Evolutionary conservation across 148 eudicot genomes (phyloP).

Genomic region (Silene conica): DNA sequence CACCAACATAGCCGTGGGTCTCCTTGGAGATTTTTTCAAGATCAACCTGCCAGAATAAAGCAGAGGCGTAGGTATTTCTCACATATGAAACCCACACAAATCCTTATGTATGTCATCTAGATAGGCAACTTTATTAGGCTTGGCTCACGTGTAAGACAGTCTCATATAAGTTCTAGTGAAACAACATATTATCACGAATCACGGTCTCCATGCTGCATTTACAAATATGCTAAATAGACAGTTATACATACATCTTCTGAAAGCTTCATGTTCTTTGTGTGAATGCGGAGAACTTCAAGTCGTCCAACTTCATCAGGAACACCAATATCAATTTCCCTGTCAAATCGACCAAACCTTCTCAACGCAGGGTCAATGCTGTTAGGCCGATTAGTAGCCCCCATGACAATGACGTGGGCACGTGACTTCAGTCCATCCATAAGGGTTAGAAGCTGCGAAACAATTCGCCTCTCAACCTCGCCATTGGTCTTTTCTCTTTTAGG

Average conservation of each 20-base stretch:
- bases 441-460: slow-evolving; percentile 85
- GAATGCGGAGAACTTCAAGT: slow-evolving; percentile 85
- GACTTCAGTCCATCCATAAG: slow-evolving; percentile 92
- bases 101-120: neutral
- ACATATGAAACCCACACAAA: neutral
- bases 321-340: slow-evolving; percentile 87
- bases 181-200: neutral
- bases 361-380: slow-evolving; percentile 89
- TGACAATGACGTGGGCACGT: slow-evolving; percentile 82
- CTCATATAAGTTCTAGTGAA: neutral
- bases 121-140: neutral
- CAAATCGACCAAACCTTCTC: slow-evolving; percentile 88
- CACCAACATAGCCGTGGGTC: slow-evolving; percentile 86
- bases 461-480: slow-evolving; percentile 93
- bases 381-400: slow-evolving; percentile 93
- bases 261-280: slow-evolving; percentile 90
- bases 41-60: slow-evolving; percentile 49
- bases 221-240: neutral
- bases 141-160: neutral
- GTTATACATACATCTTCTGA: slow-evolving; percentile 59
- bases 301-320: slow-evolving; percentile 91
- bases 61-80: neutral
- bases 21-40: slow-evolving; percentile 78
- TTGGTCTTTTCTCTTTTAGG: slow-evolving; percentile 87
- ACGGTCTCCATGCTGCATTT: neutral